phyloP scores from a whole-genome alignment of 257 asterid genomes.

The Solanum clarkiae region DNA sequence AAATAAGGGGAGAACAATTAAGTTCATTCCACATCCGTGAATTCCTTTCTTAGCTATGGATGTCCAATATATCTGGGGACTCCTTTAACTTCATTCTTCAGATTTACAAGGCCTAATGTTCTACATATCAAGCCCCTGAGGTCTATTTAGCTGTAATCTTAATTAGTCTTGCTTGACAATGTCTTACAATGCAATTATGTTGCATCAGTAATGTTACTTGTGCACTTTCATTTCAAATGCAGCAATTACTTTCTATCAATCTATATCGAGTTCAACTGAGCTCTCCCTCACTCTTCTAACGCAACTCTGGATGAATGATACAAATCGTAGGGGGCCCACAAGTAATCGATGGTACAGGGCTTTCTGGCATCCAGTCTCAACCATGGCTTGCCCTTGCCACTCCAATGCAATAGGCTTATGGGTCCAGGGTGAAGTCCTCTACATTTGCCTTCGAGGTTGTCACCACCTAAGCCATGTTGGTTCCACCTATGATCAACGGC shows the following conservation, averaged over 20 bases:
- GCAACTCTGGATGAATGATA: conserved; percentile 49
- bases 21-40: not conserved
- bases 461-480: conserved; percentile 86
- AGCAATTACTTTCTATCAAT: not conserved
- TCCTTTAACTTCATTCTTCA: not conserved
- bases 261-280: not conserved
- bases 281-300: conserved; percentile 34
- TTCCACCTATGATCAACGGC: conserved; percentile 75
- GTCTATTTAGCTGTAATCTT: not conserved
- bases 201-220: not conserved
- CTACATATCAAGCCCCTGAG: not conserved
- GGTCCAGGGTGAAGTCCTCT: conserved; percentile 85
- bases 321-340: conserved; percentile 81
- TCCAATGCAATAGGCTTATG: conserved; percentile 84
- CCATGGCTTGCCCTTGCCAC: conserved; percentile 94
- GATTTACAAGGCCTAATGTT: not conserved
- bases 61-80: not conserved
- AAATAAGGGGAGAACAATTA: not conserved
- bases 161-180: not conserved
- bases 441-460: conserved; percentile 65
- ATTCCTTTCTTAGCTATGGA: not conserved
- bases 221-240: not conserved
- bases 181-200: not conserved
- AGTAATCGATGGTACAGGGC: conserved; percentile 62
- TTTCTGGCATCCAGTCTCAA: conserved; percentile 61